phyloP scores from a whole-genome alignment of 352 stramenopile genomes.

The Globisporangium rhizosaccharum region DNA sequence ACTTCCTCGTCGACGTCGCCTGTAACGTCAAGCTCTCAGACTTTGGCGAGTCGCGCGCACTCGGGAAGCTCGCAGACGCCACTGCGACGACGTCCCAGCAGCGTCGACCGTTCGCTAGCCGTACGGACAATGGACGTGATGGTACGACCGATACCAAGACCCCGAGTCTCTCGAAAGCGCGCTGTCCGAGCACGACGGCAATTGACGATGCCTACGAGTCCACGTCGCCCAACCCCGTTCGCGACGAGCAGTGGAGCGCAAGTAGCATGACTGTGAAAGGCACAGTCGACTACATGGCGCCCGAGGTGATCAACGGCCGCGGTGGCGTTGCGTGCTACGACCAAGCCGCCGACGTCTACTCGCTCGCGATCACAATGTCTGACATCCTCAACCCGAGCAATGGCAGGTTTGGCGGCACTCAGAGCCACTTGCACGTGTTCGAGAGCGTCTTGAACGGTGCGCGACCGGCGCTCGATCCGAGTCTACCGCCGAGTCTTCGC shows the following conservation, averaged over 20 bases:
- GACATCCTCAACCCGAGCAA: constrained; percentile 51
- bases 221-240: no score
- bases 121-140: neutral
- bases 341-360: constrained; percentile 70
- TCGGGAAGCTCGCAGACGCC: constrained; percentile 3
- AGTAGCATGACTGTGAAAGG: constrained; percentile 56
- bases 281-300: constrained; percentile 79
- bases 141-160: no score
- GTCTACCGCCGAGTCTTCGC: constrained; percentile 8
- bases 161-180: no score
- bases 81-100: constrained; percentile 5
- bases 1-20: constrained; percentile 57
- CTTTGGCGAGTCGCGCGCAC: constrained; percentile 59
- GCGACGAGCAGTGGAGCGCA: neutral
- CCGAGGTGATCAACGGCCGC: constrained; percentile 77
- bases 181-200: neutral
- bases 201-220: neutral
- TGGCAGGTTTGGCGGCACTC: constrained; percentile 39
- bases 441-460: constrained; percentile 30
- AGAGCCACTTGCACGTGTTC: constrained; percentile 39
- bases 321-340: constrained; percentile 42
- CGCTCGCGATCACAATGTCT: constrained; percentile 73
- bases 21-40: constrained; percentile 62
- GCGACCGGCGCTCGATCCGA: constrained; percentile 18
- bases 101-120: neutral